Evolutionary conservation across 2,329 filamentous ascomycete genomes (phyloP), one percentile per base, ranked within the genome.

Genomic region (Phoma herbarum): DNA sequence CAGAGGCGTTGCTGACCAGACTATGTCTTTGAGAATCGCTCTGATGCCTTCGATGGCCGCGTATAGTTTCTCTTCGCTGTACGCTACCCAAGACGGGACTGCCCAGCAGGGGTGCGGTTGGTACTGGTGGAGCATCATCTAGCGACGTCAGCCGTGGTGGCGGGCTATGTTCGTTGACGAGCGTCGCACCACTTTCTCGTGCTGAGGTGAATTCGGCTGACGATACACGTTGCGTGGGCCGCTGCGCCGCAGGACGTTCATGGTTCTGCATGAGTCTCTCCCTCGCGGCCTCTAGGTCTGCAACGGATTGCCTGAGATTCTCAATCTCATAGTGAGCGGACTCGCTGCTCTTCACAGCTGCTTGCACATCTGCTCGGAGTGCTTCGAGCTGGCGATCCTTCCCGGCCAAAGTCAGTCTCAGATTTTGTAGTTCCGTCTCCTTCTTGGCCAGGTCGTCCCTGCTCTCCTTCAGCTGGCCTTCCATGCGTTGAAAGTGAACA

Each of bases 401-500:
- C 9, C 66, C 64, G 0, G 58, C 41, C 6, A 65, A 48, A 5
- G 41, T 61, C 4, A 54, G 58, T 49, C 60, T 61, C 3, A 75
- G 42, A 2, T 54, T 45, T 23, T 61, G 47, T 12, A 75, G 60
- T 41, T 75, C 69, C 6, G 64, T 60, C 2, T 69, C 62, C 39
- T 70, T 74, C 22, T 26, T 56, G 8, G 43, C 55, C 2, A 74
- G 60, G 3, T 58, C 53, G 22, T 70, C 60, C 22, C 62, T 66
- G 20, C 61, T 60, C 26, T 75, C 73, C 25, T 67, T 69, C 3
- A 75, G 53, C 22, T 75, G 66, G 2, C 66, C 67, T 53, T 75
- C 73, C 71, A 75, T 67, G 9, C 71, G 63, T 49, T 74, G 72
- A 29, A 74, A 74, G 26, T 75, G 74, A 25, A 69, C 73, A 26